These are phyloP conservation scores for Wickerhamiella infanticola DNA, from an alignment of 1,139 yeast genomes.

Conservation along the genomic window DNA sequence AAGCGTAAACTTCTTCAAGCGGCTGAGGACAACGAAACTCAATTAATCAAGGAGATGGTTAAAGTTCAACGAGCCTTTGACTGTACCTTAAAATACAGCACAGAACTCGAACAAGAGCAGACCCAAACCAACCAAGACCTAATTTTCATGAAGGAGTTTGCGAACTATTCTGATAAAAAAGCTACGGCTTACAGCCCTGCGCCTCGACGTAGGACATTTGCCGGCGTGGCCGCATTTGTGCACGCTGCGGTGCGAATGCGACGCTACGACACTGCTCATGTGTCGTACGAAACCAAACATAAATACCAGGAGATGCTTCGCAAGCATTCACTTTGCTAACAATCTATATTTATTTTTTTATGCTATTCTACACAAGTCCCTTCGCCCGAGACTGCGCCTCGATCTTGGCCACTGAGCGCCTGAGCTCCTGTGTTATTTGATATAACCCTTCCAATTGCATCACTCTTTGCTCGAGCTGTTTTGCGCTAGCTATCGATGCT, in stretches of 20 bases:
- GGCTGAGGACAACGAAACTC: neutral
- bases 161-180: neutral
- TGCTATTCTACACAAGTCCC: neutral
- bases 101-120: neutral
- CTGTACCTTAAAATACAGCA: neutral
- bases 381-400: neutral
- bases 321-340: neutral
- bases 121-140: neutral
- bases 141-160: neutral
- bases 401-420: neutral
- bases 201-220: neutral
- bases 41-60: neutral
- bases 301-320: neutral
- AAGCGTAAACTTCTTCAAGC: neutral
- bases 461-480: conserved; percentile 5
- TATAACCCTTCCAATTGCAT: conserved; percentile 9
- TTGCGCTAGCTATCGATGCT: conserved; percentile 3
- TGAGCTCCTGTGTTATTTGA: neutral
- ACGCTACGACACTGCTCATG: neutral
- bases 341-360: no score
- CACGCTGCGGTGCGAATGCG: neutral
- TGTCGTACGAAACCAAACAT: neutral
- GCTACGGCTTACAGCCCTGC: neutral
- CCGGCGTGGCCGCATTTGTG: neutral
- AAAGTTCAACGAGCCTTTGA: neutral